phyloP scores from a whole-genome alignment of 2,329 filamentous ascomycete species.

The Graphilbum ipis-grandicollis region DNA sequence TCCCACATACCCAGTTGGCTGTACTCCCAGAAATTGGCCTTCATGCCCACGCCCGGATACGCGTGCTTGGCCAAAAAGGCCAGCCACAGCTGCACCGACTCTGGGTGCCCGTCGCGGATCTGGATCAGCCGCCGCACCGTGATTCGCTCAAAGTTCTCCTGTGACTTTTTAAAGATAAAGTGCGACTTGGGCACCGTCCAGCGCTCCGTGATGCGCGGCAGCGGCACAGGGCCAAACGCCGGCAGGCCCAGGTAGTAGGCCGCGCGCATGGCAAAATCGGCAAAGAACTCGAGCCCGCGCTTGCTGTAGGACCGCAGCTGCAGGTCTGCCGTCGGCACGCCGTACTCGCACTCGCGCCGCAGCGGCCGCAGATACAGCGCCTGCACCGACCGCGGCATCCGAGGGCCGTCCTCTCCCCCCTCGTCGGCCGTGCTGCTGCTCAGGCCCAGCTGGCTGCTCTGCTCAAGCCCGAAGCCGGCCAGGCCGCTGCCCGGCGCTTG shows the following conservation, averaged over 20 bases:
- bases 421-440: too few species aligned
- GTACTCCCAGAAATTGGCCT: conserved; percentile 92
- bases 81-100: conserved; percentile 81
- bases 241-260: conserved; percentile 87
- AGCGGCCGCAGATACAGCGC: conserved; percentile 75
- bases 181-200: conserved; percentile 84
- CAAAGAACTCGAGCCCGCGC: conserved; percentile 83
- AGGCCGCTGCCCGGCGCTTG: too few species aligned
- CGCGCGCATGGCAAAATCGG: conserved; percentile 84
- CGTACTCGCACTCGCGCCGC: conserved; percentile 54
- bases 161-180: conserved; percentile 93
- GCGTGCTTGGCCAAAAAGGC: conserved; percentile 84
- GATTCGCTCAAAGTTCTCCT: conserved; percentile 93
- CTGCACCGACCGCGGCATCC: conserved; percentile 64
- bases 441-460: too few species aligned
- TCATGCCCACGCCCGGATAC: conserved; percentile 96
- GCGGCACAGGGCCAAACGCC: conserved; percentile 67
- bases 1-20: conserved; percentile 51
- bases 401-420: conserved; percentile 15
- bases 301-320: conserved; percentile 84
- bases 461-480: too few species aligned
- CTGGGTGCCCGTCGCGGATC: conserved; percentile 79
- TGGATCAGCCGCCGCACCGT: conserved; percentile 77
- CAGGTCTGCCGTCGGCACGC: conserved; percentile 74
- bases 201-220: conserved; percentile 74